Percentiles rank a stretch among this genome's conserved stretches.
phyloP scores from a whole-genome alignment of 805 yeast species.

The Soucietia sequanensis region DNA sequence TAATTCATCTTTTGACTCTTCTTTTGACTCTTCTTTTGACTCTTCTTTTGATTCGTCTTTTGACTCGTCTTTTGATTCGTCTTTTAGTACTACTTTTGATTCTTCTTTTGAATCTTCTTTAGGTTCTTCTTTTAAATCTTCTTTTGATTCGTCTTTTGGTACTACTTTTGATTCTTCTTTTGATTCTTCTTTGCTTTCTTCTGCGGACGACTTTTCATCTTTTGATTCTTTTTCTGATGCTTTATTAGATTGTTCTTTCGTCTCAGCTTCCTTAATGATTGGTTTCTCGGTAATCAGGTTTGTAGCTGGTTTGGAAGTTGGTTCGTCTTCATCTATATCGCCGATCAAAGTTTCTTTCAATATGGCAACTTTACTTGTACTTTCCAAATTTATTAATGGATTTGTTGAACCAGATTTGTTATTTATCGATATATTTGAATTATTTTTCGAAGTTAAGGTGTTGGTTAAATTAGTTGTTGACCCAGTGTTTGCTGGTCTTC shows the following conservation, averaged over 20 bases:
- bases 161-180: conserved; percentile 3
- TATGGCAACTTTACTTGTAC: conserved; percentile 26
- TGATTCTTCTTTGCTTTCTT: conserved; percentile 1
- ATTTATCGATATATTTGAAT: neutral
- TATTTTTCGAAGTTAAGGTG: conserved; percentile 10
- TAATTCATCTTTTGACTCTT: neutral
- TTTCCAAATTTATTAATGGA: conserved; percentile 25
- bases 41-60: conserved; percentile 1
- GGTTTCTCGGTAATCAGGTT: too few relatives aligned
- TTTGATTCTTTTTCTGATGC: conserved; percentile 1
- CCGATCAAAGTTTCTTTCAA: conserved; percentile 46
- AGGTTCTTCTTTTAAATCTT: too few relatives aligned
- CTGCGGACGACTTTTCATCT: conserved; percentile 3
- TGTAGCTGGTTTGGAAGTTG: too few relatives aligned
- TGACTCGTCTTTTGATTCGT: conserved; percentile 6
- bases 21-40: neutral
- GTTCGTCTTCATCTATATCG: conserved; percentile 14
- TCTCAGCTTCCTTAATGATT: too few relatives aligned
- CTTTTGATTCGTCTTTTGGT: too few relatives aligned
- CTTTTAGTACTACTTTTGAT: too few relatives aligned
- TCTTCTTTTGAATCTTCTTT: too few relatives aligned
- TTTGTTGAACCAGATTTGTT: conserved; percentile 4
- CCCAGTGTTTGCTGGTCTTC: conserved; percentile 4
- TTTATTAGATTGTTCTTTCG: conserved; percentile 2
- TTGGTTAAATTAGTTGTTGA: conserved; percentile 9